A percentile compares a stretch with the other conserved stretches of the same genome.
phyloP scores from a whole-genome alignment of 805 yeast species.

The Kluyveromyces aestuarii region DNA sequence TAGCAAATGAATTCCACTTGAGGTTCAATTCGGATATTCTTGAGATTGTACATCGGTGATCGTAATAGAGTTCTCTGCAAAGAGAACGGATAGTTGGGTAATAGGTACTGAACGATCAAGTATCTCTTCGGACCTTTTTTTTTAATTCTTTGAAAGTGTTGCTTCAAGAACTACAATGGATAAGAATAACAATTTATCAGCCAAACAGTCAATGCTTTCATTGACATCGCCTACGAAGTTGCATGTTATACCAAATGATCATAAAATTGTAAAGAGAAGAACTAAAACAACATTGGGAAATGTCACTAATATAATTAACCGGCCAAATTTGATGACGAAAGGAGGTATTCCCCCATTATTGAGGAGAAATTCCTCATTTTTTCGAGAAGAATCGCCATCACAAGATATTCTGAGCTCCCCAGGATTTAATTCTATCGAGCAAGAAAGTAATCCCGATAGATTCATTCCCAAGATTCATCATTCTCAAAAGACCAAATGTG shows the following conservation, averaged over 20 bases:
- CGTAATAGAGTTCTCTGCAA: no score
- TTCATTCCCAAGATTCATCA: conserved; percentile 46
- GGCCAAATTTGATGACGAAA: conserved; percentile 16
- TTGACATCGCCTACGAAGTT: conserved; percentile 39
- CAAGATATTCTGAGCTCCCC: not conserved
- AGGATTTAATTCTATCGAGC: conserved; percentile 14
- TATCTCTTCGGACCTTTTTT: not conserved
- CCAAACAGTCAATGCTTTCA: conserved; percentile 28
- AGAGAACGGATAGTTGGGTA: not conserved
- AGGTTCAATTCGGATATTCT: not conserved
- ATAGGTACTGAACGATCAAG: not conserved
- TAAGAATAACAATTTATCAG: not conserved
- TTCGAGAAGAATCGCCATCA: conserved; percentile 20
- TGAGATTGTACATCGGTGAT: no score
- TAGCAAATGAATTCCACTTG: not conserved
- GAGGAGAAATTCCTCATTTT: conserved; percentile 26
- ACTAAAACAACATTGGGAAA: conserved; percentile 21
- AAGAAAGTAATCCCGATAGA: conserved; percentile 39
- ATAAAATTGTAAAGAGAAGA: conserved; percentile 16
- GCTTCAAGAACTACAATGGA: conserved; percentile 6
- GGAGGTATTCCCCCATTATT: conserved; percentile 25
- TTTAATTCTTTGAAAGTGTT: not conserved
- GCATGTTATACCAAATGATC: conserved; percentile 34
- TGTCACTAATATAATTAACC: conserved; percentile 9
- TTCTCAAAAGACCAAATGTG: conserved; percentile 20